phyloP scores from a whole-genome alignment of 2,329 filamentous ascomycete genomes.

The Periglandula ipomoeae region DNA sequence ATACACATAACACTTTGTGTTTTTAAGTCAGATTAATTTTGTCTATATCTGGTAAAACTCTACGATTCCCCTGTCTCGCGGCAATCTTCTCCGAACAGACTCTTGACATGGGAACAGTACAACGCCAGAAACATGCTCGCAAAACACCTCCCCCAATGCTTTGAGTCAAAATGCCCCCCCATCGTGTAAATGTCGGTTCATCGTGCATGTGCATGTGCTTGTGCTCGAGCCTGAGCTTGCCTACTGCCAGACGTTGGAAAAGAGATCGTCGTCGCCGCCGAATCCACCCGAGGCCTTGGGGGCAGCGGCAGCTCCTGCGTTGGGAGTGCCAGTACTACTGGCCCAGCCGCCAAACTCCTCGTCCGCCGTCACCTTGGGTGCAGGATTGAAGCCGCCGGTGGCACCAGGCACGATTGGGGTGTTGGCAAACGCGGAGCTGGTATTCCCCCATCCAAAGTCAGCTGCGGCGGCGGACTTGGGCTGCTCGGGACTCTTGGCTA shows the following conservation, averaged over 20 bases:
- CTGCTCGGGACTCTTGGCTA: conserved; percentile 47
- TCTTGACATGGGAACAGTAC: conserved; percentile 20
- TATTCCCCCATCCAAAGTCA: conserved; percentile 53
- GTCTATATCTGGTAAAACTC: neutral
- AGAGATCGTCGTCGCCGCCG: conserved; percentile 72
- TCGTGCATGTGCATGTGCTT: neutral
- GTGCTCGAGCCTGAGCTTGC: neutral
- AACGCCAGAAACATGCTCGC: conserved; percentile 23
- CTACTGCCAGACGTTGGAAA: conserved; percentile 91
- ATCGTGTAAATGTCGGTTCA: too few relatives aligned
- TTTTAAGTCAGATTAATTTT: neutral
- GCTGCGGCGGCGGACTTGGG: conserved; percentile 41
- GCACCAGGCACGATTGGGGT: conserved; percentile 53
- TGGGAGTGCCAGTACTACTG: conserved; percentile 49
- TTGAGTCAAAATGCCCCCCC: conserved; percentile 7
- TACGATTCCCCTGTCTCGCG: conserved; percentile 8
- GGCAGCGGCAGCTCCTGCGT: conserved; percentile 27
- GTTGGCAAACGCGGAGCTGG: conserved; percentile 39
- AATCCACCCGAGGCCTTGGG: conserved; percentile 51
- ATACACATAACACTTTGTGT: too few relatives aligned
- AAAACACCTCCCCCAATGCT: conserved; percentile 7
- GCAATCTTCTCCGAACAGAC: conserved; percentile 19
- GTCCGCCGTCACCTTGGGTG: conserved; percentile 70
- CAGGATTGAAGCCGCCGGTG: conserved; percentile 54
- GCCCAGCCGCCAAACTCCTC: conserved; percentile 97